Evolutionary conservation across 805 yeast genomes (phyloP).

Genomic region (Maudiozyma barnettii): DNA sequence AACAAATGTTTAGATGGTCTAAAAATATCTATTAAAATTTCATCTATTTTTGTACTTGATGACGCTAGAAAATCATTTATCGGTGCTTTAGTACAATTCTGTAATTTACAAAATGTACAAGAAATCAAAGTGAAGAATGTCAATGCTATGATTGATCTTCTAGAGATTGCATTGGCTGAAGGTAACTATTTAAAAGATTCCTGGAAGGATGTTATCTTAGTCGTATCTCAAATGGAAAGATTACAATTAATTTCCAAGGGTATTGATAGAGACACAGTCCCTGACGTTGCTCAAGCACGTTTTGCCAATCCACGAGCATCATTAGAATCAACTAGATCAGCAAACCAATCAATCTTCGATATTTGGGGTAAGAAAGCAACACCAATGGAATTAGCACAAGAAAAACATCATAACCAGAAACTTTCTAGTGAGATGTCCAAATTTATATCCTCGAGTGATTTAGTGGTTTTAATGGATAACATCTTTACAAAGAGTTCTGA

Average conservation of each 20-base stretch:
- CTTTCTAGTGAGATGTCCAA: slow-evolving; percentile 49
- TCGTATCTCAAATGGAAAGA: slow-evolving; percentile 86
- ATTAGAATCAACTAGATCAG: slow-evolving; percentile 38
- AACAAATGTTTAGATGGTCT: slow-evolving; percentile 75
- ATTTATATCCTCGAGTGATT: slow-evolving; percentile 51
- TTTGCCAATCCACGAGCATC: slow-evolving; percentile 45
- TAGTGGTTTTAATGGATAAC: slow-evolving; percentile 75
- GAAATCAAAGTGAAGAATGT: slow-evolving; percentile 75
- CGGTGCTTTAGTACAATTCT: slow-evolving; percentile 80
- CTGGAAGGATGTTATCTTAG: slow-evolving; percentile 76
- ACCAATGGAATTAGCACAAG: slow-evolving; percentile 58
- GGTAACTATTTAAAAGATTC: slow-evolving; percentile 66
- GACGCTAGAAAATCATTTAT: slow-evolving; percentile 84
- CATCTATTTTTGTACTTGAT: slow-evolving; percentile 74
- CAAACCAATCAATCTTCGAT: slow-evolving; percentile 43
- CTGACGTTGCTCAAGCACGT: slow-evolving; percentile 75
- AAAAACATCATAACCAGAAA: slow-evolving; percentile 63
- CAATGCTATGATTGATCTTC: slow-evolving; percentile 62
- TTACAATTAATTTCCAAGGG: slow-evolving; percentile 83
- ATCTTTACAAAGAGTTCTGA: slow-evolving; percentile 76
- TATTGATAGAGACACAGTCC: slow-evolving; percentile 70
- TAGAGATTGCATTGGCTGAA: slow-evolving; percentile 69
- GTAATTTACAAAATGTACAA: slow-evolving; percentile 67
- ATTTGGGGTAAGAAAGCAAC: slow-evolving; percentile 46
- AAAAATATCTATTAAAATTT: slow-evolving; percentile 67